Base-by-base conservation (phyloP, 352 stramenopile species). In the Sclerospora graminicola region DNA sequence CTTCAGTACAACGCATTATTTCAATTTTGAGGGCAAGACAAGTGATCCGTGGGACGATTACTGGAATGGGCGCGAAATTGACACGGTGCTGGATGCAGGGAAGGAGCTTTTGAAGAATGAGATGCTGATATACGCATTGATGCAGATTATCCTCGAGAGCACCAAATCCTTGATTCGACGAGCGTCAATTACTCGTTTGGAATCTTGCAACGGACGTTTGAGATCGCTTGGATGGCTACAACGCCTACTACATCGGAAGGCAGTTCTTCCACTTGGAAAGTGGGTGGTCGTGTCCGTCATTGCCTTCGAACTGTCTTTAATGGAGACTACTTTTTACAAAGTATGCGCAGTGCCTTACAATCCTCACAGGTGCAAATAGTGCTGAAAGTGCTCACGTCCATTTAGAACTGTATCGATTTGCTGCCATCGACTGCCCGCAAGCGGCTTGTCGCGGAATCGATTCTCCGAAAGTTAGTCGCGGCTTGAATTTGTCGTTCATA, bases 161-260 rank as follows among this genome's bases (percentile, higher is more conserved):
- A 92, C 77, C 15, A 92, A 92, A 84, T 92, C 35, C 60, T 83
- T 24, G 80, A 92, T 42, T 71, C 75, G 8, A 57, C 66, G 14
- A 92, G 71, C 33, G 80, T 88, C 18, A 88, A 92, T 45, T 92
- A 92, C 56, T 83, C 74, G 28, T 78, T 92, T 41, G 72, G 73
- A 8, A 75, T 87, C 10, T 59, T 92, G 13, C 77, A 92, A 49
- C 73, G 68, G 5, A 57, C 89, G n/a, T 45, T 92, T 4, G 71
- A 85, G 44, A 51, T 76, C 10, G 71, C 66, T 2, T 73, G 69
- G 10, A 60, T 64, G 41, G 63, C 59, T 40, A 57, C 67, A 36
- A 44, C 62, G 39, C 43, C 64, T 29, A 55, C 48, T 41, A 52
- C 51, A 15, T 51, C 42, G 5, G 37, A 54, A 11, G 15, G 20